A percentile compares a stretch with the other conserved stretches of the same genome.
Evolutionary conservation across 2,329 filamentous ascomycete species (phyloP).

Genomic region (Geosmithia morbida): DNA sequence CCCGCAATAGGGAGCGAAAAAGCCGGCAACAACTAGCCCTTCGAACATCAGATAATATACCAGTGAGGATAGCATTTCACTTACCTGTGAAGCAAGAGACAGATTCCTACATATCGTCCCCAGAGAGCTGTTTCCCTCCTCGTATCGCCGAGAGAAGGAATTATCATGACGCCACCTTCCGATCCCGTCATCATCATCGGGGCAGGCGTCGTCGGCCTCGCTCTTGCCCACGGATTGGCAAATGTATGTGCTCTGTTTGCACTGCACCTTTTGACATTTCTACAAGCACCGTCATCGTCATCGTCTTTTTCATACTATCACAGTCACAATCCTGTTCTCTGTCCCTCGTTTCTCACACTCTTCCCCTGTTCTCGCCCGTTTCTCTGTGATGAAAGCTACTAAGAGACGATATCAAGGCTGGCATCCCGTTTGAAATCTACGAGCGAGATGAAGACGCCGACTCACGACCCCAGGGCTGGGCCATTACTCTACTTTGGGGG

Average conservation of each 20-base stretch:
- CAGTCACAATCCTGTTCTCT: too few species aligned
- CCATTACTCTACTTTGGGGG: slow-evolving; percentile 40
- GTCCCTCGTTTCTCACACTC: neutral
- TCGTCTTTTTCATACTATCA: too few species aligned
- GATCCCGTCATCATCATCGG: slow-evolving; percentile 19
- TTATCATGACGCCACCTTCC: neutral
- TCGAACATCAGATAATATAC: too few species aligned
- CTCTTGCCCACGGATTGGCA: slow-evolving; percentile 19
- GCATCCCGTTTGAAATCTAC: slow-evolving; percentile 15
- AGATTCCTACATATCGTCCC: neutral
- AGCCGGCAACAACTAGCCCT: too few species aligned
- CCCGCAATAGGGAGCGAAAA: too few species aligned
- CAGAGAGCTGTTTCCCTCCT: neutral
- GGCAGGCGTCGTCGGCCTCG: slow-evolving; percentile 20
- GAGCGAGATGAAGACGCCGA: slow-evolving; percentile 8
- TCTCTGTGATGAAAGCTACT: neutral
- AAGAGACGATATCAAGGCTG: slow-evolving; percentile 7
- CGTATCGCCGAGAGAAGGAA: neutral
- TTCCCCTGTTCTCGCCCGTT: neutral
- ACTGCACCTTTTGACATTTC: neutral
- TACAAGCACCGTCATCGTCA: neutral
- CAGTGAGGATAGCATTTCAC: too few species aligned
- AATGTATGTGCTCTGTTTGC: slow-evolving; percentile 9
- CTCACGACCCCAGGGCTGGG: slow-evolving; percentile 30
- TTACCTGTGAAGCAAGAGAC: neutral